Base-by-base conservation (phyloP, 2,329 filamentous ascomycete genomes). In the Botrytis pseudocinerea region DNA sequence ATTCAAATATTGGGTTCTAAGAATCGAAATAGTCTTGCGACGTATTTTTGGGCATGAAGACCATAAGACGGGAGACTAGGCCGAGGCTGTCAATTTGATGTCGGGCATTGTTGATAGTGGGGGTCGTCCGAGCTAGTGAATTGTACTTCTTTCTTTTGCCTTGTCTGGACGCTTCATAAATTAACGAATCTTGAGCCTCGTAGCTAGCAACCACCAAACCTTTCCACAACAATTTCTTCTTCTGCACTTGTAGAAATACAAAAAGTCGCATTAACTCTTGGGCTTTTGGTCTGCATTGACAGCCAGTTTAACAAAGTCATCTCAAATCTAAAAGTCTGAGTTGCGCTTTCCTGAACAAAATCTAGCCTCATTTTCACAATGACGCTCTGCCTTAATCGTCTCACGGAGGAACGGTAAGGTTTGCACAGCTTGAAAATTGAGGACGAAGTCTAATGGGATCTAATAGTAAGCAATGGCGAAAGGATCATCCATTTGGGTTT, bases 401-500 rank as follows among this genome's bases (percentile, higher is more conserved):
- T 97, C 57, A 92, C 94, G 77, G 94, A 97, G 83, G 94, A 97
- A 86, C 72, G 72, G 72, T 73, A 71, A 25, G 69, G 18, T 40
- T 54, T 70, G 16, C 28, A 48, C 38, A 40, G 57, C 22, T 64
- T 40, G 18, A 10, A 38, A 28, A 18, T 46, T 40, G n/a, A n/a
- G 44, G 14, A 62, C 20, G 44, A 28, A 25, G 40, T 51, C 72
- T 73, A 71, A 73, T 35, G 40, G 20, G 14, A 18, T 40, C 8
- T 44, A 59, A 59, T 32, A 73, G 72, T n/a, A 98, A 97, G 85
- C 94, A 97, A 85, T 99, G 96, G 96, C 91, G 96, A 77, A 91
- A 91, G 81, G 95, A 99, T 79, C 96, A 99, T 80, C 97, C 97
- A 0, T 99, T 99, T 80, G 96, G 96, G 75, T 99, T 99, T 85